These are phyloP conservation scores for Durotheca rogersii DNA, from an alignment of 495 filamentous ascomycete species.

Conservation along the genomic window DNA sequence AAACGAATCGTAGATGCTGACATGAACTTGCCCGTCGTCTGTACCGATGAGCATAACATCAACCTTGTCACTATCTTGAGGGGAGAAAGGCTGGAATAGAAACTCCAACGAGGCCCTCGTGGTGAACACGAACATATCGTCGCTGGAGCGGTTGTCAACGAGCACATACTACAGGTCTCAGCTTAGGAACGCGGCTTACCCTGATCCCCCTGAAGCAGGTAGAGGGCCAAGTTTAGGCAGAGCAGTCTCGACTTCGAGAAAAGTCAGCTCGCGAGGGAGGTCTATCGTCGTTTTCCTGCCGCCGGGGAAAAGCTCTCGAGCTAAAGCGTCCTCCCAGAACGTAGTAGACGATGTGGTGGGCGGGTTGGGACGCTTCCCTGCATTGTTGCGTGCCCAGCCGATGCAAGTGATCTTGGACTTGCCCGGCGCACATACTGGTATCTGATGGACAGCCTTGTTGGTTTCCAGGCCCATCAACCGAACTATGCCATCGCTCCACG, in stretches of 20 bases:
- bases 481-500: conserved; percentile 70
- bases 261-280: conserved; percentile 74
- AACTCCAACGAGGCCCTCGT: conserved; percentile 69
- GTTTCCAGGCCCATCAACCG: conserved; percentile 73
- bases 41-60: conserved; percentile 81
- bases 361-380: conserved; percentile 41
- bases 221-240: conserved; percentile 77
- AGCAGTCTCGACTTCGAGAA: conserved; percentile 76
- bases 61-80: conserved; percentile 66
- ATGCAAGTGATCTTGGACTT: conserved; percentile 60
- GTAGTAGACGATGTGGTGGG: conserved; percentile 17
- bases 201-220: conserved; percentile 56
- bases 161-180: too few relatives aligned
- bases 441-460: conserved; percentile 74
- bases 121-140: conserved; percentile 67
- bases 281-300: conserved; percentile 47
- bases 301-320: conserved; percentile 38
- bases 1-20: conserved; percentile 90
- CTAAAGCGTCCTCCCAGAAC: conserved; percentile 36
- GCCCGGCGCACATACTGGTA: conserved; percentile 45
- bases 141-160: conserved; percentile 48
- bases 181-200: conserved; percentile 44
- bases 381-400: conserved; percentile 72
- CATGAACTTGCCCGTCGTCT: conserved; percentile 73
- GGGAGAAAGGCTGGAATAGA: conserved; percentile 62